These are phyloP conservation scores for Echium plantagineum DNA, from an alignment of 257 asterid species.

Conservation along the genomic window DNA sequence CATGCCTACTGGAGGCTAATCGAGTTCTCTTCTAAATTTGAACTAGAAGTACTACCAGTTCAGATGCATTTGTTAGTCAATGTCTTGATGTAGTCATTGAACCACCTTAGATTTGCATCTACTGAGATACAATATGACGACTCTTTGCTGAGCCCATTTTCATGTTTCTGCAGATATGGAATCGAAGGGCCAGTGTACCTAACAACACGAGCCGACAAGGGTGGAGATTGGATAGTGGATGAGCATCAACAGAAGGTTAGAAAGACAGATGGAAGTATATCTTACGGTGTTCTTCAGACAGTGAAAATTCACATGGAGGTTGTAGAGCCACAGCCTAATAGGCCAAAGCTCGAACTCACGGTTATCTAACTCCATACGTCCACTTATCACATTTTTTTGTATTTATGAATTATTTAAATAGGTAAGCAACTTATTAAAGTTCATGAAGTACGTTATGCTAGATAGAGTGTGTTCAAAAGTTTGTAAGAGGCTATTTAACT, in stretches of 20 bases:
- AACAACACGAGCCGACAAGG: conserved; percentile 42
- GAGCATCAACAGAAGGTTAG: conserved; percentile 71
- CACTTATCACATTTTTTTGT: not conserved
- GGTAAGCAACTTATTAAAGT: not conserved
- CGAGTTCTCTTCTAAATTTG: not conserved
- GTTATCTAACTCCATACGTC: conserved; percentile 22
- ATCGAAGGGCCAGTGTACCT: conserved; percentile 91
- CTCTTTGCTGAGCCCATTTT: not conserved
- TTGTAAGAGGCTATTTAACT: not conserved
- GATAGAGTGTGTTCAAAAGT: not conserved
- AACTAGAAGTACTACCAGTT: not conserved
- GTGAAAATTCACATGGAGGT: conserved; percentile 88
- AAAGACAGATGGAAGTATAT: conserved; percentile 35
- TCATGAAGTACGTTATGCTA: not conserved
- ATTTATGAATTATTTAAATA: not conserved
- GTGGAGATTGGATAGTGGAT: conserved; percentile 69
- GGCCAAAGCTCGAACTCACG: conserved; percentile 86
- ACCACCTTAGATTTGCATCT: no score
- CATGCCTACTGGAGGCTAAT: no score
- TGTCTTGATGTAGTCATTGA: not conserved
- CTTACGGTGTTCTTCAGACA: conserved; percentile 64
- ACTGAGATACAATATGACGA: not conserved
- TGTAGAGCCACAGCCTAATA: conserved; percentile 86
- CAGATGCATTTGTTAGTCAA: not conserved
- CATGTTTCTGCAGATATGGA: conserved; percentile 54